These are phyloP conservation scores for Flaveria sonorensis DNA, from an alignment of 129 eudicot species.

Conservation along the genomic window DNA sequence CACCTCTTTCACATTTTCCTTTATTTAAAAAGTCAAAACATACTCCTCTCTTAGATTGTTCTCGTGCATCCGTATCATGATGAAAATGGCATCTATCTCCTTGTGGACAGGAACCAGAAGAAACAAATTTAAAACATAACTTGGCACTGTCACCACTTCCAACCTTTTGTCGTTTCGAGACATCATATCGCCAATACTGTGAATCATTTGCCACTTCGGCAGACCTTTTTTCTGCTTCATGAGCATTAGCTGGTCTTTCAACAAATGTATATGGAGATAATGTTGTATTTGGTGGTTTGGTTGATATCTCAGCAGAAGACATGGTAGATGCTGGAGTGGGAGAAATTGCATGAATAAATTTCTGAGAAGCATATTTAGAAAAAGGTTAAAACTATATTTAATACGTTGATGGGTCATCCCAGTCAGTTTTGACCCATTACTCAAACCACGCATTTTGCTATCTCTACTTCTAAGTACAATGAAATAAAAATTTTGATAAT, in stretches of 20 bases:
- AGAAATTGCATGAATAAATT: constrained; percentile 95
- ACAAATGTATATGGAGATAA: constrained; percentile 58
- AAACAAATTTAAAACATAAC: constrained; percentile 77
- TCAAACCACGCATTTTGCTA: neutral
- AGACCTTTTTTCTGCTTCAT: constrained; percentile 50
- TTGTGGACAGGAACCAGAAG: constrained; percentile 86
- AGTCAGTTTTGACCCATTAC: neutral
- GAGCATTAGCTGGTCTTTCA: constrained; percentile 39
- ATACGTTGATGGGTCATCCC: neutral
- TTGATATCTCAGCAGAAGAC: constrained; percentile 67
- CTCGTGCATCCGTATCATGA: constrained; percentile 89
- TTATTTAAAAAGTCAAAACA: constrained; percentile 92
- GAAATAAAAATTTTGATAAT: neutral
- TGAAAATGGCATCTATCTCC: constrained; percentile 82
- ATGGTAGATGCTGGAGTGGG: constrained; percentile 94
- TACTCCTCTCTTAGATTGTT: constrained; percentile 86
- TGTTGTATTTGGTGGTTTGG: constrained; percentile 84
- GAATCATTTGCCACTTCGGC: constrained; percentile 60
- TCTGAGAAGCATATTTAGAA: constrained; percentile 56
- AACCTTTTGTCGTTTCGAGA: constrained; percentile 74
- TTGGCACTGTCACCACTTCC: constrained; percentile 65
- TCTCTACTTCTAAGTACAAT: neutral
- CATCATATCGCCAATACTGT: constrained; percentile 98
- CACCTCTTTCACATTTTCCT: constrained; percentile 96
- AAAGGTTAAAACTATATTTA: constrained; percentile 14